Conservation (phyloP, 73 alveolate genomes). For the Blepharisma stoltei region DNA sequence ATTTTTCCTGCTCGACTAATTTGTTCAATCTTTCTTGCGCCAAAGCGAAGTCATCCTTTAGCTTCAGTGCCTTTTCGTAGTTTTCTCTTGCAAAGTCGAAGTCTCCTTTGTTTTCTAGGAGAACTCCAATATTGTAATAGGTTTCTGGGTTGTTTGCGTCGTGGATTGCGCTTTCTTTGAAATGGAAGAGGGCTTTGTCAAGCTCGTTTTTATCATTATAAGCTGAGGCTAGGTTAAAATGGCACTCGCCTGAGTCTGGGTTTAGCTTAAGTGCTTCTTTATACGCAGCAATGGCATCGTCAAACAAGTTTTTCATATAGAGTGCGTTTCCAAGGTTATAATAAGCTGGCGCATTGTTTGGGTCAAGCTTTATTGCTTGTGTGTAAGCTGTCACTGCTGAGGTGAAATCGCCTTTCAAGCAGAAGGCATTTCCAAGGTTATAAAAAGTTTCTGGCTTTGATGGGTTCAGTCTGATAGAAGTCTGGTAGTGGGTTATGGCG, state of each 20-base stretch:
- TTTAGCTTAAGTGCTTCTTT: conserved; percentile 66
- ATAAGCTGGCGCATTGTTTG: conserved; percentile 77
- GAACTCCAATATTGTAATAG: conserved; percentile 51
- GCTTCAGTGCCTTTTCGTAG: conserved; percentile 29
- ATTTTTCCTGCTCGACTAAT: neutral
- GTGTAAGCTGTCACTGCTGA: conserved; percentile 65
- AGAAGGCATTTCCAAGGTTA: conserved; percentile 80
- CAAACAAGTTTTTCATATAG: conserved; percentile 62
- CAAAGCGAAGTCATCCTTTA: conserved; percentile 28
- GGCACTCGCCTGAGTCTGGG: conserved; percentile 84
- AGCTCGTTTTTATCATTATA: conserved; percentile 70
- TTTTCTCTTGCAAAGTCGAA: neutral
- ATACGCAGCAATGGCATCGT: conserved; percentile 66
- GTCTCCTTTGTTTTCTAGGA: conserved; percentile 33
- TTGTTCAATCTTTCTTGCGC: conserved; percentile 41
- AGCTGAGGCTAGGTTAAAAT: conserved; percentile 74
- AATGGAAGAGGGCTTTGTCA: conserved; percentile 65
- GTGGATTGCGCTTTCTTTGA: conserved; percentile 51
- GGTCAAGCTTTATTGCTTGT: conserved; percentile 68
- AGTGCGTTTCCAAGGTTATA: conserved; percentile 80
- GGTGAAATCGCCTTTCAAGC: conserved; percentile 58
- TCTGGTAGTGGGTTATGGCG: conserved; percentile 74
- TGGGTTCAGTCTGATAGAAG: conserved; percentile 72
- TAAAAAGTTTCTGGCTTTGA: conserved; percentile 79
- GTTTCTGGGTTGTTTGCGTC: conserved; percentile 54